These are phyloP conservation scores for Magnusiomyces ingens DNA, from an alignment of 1,139 yeast genomes.

Conservation along the genomic window DNA sequence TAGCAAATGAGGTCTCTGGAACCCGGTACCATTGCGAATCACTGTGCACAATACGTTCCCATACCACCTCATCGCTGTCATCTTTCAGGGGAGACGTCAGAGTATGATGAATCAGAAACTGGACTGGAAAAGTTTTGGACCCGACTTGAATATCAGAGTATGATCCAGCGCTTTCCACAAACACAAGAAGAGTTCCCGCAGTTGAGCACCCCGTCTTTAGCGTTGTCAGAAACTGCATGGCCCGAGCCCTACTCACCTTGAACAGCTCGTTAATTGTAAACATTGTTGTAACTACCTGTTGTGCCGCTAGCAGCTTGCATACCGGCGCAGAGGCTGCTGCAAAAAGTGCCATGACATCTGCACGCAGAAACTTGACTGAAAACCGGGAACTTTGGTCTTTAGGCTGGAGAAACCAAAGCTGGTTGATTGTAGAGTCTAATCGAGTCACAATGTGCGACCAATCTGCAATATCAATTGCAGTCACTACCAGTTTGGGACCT, in stretches of 20 bases:
- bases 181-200: constrained; percentile 52
- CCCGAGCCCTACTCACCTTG: constrained; percentile 55
- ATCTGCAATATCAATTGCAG: constrained; percentile 69
- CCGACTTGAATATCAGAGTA: constrained; percentile 78
- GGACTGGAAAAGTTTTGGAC: constrained; percentile 70
- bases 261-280: constrained; percentile 86
- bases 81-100: constrained; percentile 36
- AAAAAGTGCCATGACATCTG: background rate
- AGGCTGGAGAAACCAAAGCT: background rate
- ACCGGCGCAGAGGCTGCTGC: background rate
- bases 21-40: constrained; percentile 83
- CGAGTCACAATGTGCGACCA: constrained; percentile 54
- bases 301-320: constrained; percentile 8
- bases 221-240: constrained; percentile 53
- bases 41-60: constrained; percentile 58
- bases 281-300: constrained; percentile 54
- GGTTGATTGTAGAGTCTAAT: constrained; percentile 24
- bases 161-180: constrained; percentile 87
- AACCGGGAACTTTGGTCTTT: background rate
- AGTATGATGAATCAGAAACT: constrained; percentile 68
- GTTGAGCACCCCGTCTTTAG: constrained; percentile 39
- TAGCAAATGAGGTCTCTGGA: constrained; percentile 30
- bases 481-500: constrained; percentile 38
- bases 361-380: background rate
- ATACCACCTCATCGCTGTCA: constrained; percentile 42